Base-by-base conservation (phyloP, 257 asterid species). In the Nicotiana benthamiana region DNA sequence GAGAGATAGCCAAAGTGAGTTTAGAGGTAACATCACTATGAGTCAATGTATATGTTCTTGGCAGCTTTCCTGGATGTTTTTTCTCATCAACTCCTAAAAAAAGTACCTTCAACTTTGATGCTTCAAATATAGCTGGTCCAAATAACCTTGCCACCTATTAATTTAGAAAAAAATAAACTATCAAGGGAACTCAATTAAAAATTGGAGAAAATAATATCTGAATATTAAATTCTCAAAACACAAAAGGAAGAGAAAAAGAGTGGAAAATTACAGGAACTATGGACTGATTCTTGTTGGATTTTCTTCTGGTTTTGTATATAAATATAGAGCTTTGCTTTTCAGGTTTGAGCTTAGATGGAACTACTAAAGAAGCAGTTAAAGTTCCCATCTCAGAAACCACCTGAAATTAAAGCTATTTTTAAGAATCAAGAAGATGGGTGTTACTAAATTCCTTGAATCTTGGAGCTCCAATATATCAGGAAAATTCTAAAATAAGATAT, bases 81-180 rank as follows among this genome's bases (percentile, higher is more conserved):
- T 90, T 80, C 72, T 93, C 87, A 83, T 91, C 90, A 48, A 82
- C 87, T 43, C 93, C 95, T 22, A 91, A 81, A 79, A 89, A 90
- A 82, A 92, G 74, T 52, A 92, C 96, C 82, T 90, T 91, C 72
- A 92, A 82, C 83, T 91, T 92, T 62, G 97, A 89, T 34, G 94
- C 94, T 83, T 92, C 95, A 86, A 92, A 92, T 77, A 87, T 91
- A 1, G 97, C 94, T 1, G 97, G 98, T 79, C 98, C 98, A 72
- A 94, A 94, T 84, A 94, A 74, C 79, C 98, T 91, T 0, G 97
- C 94, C 75, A 92, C 96, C 98, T 94, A 86, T 24, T 75, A 46
- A 59, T 17, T 53, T 26, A 36, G 5, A 7, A 40, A 43, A 28
- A 26, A 60, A 24, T 15, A 34, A 74, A 30, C 30, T 75, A 77